These are phyloP conservation scores for Lagenidium sp. DNA, from an alignment of 352 stramenopile genomes.

Conservation along the genomic window DNA sequence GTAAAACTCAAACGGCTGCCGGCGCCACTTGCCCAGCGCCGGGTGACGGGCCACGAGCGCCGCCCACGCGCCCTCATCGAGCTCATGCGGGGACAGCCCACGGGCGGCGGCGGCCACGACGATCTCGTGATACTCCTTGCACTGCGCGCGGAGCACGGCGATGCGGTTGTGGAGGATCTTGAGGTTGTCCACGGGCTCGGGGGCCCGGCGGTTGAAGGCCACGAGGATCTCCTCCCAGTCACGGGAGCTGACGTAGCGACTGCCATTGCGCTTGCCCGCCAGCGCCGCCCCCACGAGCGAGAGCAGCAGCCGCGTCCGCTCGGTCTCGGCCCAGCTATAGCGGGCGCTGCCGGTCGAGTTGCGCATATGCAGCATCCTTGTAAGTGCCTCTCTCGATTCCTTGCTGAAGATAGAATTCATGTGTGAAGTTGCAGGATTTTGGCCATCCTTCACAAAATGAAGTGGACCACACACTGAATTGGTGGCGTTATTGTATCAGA, in stretches of 20 bases:
- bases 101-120: not conserved
- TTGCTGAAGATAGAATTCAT: too few relatives aligned
- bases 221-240: conserved; percentile 6
- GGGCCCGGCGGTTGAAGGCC: conserved; percentile 5
- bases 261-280: not conserved
- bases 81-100: not conserved
- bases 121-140: conserved; percentile 7
- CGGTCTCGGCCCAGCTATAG: conserved; percentile 6
- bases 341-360: too few relatives aligned
- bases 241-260: conserved; percentile 4
- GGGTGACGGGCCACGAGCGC: not conserved
- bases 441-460: too few relatives aligned
- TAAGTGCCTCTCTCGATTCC: too few relatives aligned
- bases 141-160: conserved; percentile 1
- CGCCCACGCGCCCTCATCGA: conserved; percentile 1
- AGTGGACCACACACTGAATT: too few relatives aligned
- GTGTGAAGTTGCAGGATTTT: too few relatives aligned
- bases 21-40: conserved; percentile 3
- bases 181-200: conserved; percentile 5
- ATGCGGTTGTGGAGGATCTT: conserved; percentile 8
- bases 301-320: conserved; percentile 4
- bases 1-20: conserved; percentile 8
- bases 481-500: too few relatives aligned
- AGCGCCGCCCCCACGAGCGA: conserved; percentile 3
- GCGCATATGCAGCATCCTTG: too few relatives aligned